A percentile compares a stretch with the other conserved stretches of the same genome.
phyloP scores from a whole-genome alignment of 2,329 filamentous ascomycete genomes.

The Ophiostoma triangulosporum region DNA sequence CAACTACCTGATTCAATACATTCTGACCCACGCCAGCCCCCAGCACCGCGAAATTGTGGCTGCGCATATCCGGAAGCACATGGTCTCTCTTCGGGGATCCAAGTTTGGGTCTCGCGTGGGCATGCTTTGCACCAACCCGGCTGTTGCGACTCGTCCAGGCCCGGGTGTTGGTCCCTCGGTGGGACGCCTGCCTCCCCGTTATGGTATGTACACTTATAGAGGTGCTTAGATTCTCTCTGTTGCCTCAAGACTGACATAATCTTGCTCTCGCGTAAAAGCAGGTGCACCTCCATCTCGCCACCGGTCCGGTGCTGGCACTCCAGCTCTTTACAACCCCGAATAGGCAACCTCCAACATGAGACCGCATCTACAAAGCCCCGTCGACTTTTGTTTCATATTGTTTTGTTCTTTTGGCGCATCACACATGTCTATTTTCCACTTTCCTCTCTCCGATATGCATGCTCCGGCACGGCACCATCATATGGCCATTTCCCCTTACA shows the following conservation, averaged over 20 bases:
- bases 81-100: constrained; percentile 95
- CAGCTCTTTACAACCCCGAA: constrained; percentile 5
- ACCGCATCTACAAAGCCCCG: background rate
- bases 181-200: constrained; percentile 46
- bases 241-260: background rate
- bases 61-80: constrained; percentile 92
- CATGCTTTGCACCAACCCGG: constrained; percentile 97
- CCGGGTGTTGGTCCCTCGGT: constrained; percentile 61
- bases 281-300: constrained; percentile 8
- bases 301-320: constrained; percentile 1
- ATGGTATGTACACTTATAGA: constrained; percentile 29
- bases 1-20: constrained; percentile 96
- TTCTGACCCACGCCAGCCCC: constrained; percentile 72
- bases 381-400: background rate
- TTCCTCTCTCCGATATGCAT: background rate
- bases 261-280: background rate
- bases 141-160: constrained; percentile 75
- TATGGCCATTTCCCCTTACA: constrained; percentile 5
- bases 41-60: constrained; percentile 91
- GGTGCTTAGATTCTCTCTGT: background rate
- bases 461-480: background rate
- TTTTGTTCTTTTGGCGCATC: background rate
- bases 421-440: background rate
- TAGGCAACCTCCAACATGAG: background rate
- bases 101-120: constrained; percentile 97